Base-by-base conservation (phyloP, 306 rosid genomes). In the Hippophae tibetana region DNA sequence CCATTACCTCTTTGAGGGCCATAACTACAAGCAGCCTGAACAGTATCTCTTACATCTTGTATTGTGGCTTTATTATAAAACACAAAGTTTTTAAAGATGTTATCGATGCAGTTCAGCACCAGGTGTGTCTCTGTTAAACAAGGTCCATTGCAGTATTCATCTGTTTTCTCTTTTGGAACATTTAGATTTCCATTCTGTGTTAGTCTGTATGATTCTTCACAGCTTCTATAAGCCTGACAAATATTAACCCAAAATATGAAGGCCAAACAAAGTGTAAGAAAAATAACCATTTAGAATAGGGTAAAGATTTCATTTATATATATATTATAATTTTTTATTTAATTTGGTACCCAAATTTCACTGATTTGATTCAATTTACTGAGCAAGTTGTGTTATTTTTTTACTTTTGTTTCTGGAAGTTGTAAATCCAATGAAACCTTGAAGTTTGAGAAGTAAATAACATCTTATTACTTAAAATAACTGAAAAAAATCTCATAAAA, bases 1-100 rank as follows among this genome's bases (percentile, higher is more conserved):
- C 12, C 0, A 27, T 14, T 42, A 83, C 96, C 98, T 87, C 96
- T 78, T 62, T 83, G 65, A 2, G 84, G 78, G 38, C 98, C 96
- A 50, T 76, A 74, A 27, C 92, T 92, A 73, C 98, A 90, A 7
- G 58, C 96, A 47, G 92, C 84, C 3, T 67, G 58, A 64, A 90
- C 8, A 1, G 89, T 90, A 9, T 79, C 81, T 61, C 69, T 73
- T 44, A 90, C 58, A 51, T 85, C 96, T 14, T 62, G 56, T 43
- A 87, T 69, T 0, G 95, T 85, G 60, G 96, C 98, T 54, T 57
- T 79, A 50, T 90, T 90, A 74, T 79, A 85, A 64, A 90, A 87
- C 69, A 79, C 0, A 60, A 87, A 90, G 74, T 80, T 59, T 45
- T 31, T 47, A 55, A 87, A 83, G 49, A 90, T 78, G 69, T 70